These are phyloP conservation scores for Parathielavia appendiculata DNA, from an alignment of 495 filamentous ascomycete species.

Conservation along the genomic window DNA sequence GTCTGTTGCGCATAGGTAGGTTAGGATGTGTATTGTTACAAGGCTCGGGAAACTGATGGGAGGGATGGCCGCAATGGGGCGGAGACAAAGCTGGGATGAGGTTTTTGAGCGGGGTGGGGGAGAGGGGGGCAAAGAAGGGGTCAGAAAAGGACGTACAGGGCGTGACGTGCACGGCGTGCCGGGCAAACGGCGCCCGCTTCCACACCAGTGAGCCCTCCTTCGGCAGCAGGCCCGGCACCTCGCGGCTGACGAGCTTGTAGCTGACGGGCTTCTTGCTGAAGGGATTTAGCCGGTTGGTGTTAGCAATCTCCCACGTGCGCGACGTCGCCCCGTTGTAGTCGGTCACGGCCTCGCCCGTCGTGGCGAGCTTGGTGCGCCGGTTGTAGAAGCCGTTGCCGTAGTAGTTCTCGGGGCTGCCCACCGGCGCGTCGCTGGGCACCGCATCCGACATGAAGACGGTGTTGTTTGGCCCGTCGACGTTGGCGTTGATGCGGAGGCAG, in stretches of 20 bases:
- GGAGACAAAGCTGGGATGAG: too few relatives aligned
- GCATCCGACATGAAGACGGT: slow-evolving; percentile 83
- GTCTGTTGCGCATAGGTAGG: slow-evolving; percentile 44
- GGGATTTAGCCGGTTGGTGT: slow-evolving; percentile 76
- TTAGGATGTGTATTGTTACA: not conserved
- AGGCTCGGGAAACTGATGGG: too few relatives aligned
- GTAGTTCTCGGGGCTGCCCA: slow-evolving; percentile 75
- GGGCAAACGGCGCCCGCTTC: slow-evolving; percentile 89
- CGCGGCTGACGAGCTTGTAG: slow-evolving; percentile 88
- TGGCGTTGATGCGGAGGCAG: slow-evolving; percentile 84
- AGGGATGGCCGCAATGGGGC: too few relatives aligned
- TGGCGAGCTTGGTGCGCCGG: slow-evolving; percentile 78
- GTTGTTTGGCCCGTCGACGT: slow-evolving; percentile 82
- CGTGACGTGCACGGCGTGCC: slow-evolving; percentile 89
- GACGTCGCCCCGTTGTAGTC: slow-evolving; percentile 77
- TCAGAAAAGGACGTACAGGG: slow-evolving; percentile 57
- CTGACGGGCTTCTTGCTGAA: slow-evolving; percentile 80
- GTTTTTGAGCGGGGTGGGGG: too few relatives aligned
- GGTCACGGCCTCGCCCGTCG: slow-evolving; percentile 62
- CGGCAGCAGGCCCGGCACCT: slow-evolving; percentile 73
- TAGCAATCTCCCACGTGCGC: slow-evolving; percentile 88
- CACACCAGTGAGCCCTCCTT: slow-evolving; percentile 81
- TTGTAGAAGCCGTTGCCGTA: slow-evolving; percentile 95
- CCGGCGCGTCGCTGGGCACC: slow-evolving; percentile 56
- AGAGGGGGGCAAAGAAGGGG: not conserved